Evolutionary conservation across 495 filamentous ascomycete species (phyloP).

Genomic region (Aspergillus nanangensis): DNA sequence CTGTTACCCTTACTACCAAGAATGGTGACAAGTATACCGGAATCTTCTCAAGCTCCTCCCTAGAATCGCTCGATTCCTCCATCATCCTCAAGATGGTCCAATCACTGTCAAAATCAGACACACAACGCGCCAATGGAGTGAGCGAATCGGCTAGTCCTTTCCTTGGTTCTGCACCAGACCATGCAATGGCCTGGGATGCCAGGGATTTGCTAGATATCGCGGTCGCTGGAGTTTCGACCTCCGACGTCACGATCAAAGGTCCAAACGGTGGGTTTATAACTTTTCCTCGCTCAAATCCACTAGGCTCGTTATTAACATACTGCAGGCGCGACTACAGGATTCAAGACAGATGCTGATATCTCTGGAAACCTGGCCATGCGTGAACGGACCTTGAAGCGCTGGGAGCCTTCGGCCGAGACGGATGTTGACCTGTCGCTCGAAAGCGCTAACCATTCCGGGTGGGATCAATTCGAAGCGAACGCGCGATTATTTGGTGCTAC

Average conservation of each 20-base stretch:
- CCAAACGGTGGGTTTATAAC: constrained; percentile 61
- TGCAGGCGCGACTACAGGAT: constrained; percentile 49
- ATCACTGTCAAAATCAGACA: constrained; percentile 46
- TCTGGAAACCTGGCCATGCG: constrained; percentile 63
- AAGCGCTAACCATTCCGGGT: constrained; percentile 46
- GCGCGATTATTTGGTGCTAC: constrained; percentile 80
- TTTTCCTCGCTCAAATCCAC: constrained; percentile 1
- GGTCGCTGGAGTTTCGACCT: constrained; percentile 50
- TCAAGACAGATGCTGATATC: constrained; percentile 87
- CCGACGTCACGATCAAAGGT: constrained; percentile 47
- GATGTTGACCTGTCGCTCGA: constrained; percentile 68
- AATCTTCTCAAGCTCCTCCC: constrained; percentile 57
- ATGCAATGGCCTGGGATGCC: constrained; percentile 72
- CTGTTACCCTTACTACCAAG: constrained; percentile 61
- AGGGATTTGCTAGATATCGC: constrained; percentile 70
- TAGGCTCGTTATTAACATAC: constrained; percentile 7
- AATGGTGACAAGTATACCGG: constrained; percentile 71
- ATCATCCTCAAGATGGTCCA: constrained; percentile 83
- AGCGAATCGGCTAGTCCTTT: constrained; percentile 48
- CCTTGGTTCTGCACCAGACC: constrained; percentile 57
- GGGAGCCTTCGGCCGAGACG: constrained; percentile 64
- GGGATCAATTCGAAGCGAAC: constrained; percentile 95
- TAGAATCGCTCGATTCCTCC: constrained; percentile 54
- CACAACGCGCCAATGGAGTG: constrained; percentile 52
- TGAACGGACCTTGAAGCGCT: constrained; percentile 77